Percentiles rank a stretch among this genome's conserved stretches.
Conservation (phyloP, 2,329 filamentous ascomycete species). For the Setomelanomma holmii region DNA sequence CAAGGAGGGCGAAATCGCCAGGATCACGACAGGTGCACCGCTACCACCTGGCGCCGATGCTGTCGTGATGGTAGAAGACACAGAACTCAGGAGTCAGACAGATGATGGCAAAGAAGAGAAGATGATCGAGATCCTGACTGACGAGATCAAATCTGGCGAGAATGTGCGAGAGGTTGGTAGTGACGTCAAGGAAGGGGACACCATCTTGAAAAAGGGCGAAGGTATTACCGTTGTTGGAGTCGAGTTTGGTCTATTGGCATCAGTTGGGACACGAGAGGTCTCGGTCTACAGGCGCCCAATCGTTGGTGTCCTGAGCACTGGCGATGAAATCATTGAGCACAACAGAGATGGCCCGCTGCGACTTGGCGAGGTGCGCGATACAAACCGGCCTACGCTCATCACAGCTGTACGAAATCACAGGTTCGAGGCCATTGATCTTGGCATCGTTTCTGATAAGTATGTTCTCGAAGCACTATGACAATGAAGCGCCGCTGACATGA, state of each 20-base stretch:
- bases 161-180: constrained; percentile 93
- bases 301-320: constrained; percentile 88
- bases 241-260: constrained; percentile 87
- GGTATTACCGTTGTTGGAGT: constrained; percentile 86
- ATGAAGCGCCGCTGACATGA: constrained; percentile 22
- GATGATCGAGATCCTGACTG: constrained; percentile 84
- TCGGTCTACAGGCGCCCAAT: constrained; percentile 77
- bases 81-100: constrained; percentile 74
- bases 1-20: constrained; percentile 76
- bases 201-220: constrained; percentile 78
- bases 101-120: constrained; percentile 84
- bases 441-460: constrained; percentile 77
- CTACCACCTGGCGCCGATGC: constrained; percentile 87
- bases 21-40: constrained; percentile 94
- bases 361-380: constrained; percentile 89
- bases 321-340: constrained; percentile 89
- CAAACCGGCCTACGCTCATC: constrained; percentile 87
- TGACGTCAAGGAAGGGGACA: constrained; percentile 74
- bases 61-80: constrained; percentile 98
- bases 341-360: constrained; percentile 67
- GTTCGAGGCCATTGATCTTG: constrained; percentile 82
- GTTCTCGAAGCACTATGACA: constrained; percentile 6
- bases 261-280: constrained; percentile 77
- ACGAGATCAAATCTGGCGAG: constrained; percentile 76
- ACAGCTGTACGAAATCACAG: constrained; percentile 77